These are phyloP conservation scores for Elongisporangium prolatum DNA, from an alignment of 352 stramenopile species.

Conservation along the genomic window DNA sequence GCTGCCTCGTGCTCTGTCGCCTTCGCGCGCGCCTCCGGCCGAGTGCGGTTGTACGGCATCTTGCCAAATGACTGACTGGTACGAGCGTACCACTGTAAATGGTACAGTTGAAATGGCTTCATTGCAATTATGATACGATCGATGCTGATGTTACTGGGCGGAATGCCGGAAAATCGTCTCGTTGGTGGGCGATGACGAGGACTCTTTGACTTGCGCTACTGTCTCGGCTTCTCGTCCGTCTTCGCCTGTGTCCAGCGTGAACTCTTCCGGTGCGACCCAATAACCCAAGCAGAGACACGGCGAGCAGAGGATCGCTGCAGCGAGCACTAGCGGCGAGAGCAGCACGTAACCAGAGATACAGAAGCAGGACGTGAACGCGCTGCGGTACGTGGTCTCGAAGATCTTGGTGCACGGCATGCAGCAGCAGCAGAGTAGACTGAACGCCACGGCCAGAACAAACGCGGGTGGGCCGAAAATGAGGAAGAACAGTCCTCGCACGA, in stretches of 20 bases:
- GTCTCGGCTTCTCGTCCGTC: conserved; percentile 1
- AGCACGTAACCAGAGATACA: conserved; percentile 53
- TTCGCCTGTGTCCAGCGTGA: neutral
- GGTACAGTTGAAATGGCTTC: neutral
- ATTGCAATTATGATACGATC: conserved; percentile 3
- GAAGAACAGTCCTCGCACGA: conserved; percentile 53
- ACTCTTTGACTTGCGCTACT: conserved; percentile 9
- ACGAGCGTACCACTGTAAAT: neutral
- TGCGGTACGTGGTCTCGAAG: conserved; percentile 35
- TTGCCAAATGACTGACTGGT: neutral
- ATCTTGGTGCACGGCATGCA: conserved; percentile 54
- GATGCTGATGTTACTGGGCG: neutral
- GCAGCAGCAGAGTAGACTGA: conserved; percentile 56
- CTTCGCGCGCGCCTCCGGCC: conserved; percentile 38
- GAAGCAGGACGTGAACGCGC: conserved; percentile 63
- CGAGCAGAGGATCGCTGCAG: conserved; percentile 13
- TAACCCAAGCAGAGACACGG: conserved; percentile 14
- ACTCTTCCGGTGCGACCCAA: conserved; percentile 9
- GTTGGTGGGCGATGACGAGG: conserved; percentile 10
- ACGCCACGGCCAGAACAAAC: conserved; percentile 48
- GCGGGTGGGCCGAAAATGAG: conserved; percentile 60
- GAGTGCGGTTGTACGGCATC: conserved; percentile 54
- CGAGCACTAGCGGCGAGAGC: conserved; percentile 39
- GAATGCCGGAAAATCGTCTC: conserved; percentile 11
- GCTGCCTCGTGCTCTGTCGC: conserved; percentile 20